phyloP scores from a whole-genome alignment of 129 eudicot genomes.

The Tagetes patula region DNA sequence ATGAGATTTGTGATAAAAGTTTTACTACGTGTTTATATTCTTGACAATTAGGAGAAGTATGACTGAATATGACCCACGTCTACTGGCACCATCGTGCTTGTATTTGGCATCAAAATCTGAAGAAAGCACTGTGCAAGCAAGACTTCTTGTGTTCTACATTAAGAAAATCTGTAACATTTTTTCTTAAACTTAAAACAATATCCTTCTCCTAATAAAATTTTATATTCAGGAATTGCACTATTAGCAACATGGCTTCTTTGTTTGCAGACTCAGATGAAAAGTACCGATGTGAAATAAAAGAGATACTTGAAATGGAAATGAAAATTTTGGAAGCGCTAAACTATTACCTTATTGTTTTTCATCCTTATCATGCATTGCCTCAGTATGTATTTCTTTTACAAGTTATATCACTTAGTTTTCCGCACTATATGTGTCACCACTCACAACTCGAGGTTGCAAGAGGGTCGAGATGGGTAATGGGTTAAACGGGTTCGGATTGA shows the following conservation, averaged over 20 bases:
- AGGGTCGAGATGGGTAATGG: not conserved
- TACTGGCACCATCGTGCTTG: conserved; percentile 90
- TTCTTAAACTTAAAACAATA: conserved; percentile 2
- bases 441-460: not conserved
- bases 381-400: conserved; percentile 55
- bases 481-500: not conserved
- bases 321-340: conserved; percentile 91
- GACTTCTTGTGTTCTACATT: conserved; percentile 82
- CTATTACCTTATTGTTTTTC: conserved; percentile 83
- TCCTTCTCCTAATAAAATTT: not conserved
- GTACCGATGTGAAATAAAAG: conserved; percentile 85
- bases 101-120: conserved; percentile 97
- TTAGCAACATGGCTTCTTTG: conserved; percentile 12
- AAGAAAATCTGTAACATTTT: conserved; percentile 63
- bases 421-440: not conserved
- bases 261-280: conserved; percentile 78
- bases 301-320: conserved; percentile 99
- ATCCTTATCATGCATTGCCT: conserved; percentile 84
- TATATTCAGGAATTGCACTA: not conserved
- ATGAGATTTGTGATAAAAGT: not conserved
- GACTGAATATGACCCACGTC: conserved; percentile 93
- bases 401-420: not conserved
- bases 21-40: not conserved
- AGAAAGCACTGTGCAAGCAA: conserved; percentile 97
- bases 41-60: conserved; percentile 61